phyloP scores from a whole-genome alignment of 768 basidiomycete species.

The Xanthoconium stramineum region DNA sequence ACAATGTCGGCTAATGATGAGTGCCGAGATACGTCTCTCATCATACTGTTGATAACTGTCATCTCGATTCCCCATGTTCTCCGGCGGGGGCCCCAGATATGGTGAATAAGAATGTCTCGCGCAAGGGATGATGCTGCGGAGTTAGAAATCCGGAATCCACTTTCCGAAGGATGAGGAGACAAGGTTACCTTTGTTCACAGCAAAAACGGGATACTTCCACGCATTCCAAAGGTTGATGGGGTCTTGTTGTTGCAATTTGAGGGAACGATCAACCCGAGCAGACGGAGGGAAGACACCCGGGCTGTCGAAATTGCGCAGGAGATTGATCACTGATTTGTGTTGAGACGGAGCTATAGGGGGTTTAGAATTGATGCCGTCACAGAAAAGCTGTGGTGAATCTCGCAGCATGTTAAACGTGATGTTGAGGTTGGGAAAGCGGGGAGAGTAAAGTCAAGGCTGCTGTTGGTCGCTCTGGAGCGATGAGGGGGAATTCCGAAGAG shows the following conservation, averaged over 20 bases:
- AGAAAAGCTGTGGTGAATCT: conserved; percentile 23
- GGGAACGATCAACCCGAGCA: conserved; percentile 63
- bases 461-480: not conserved
- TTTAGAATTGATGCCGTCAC: conserved; percentile 5
- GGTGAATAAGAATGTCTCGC: conserved; percentile 71
- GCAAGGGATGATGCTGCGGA: conserved; percentile 38
- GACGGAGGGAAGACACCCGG: conserved; percentile 73
- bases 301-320: conserved; percentile 54
- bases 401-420: conserved; percentile 19
- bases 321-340: conserved; percentile 17
- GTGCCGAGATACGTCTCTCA: conserved; percentile 80
- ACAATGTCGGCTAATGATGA: conserved; percentile 83
- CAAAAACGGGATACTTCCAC: conserved; percentile 68
- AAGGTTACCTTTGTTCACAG: conserved; percentile 67
- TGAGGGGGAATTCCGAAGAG: not conserved
- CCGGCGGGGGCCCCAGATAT: conserved; percentile 82
- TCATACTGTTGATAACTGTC: conserved; percentile 82
- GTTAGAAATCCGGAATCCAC: not conserved
- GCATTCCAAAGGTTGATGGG: conserved; percentile 65
- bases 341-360: conserved; percentile 17
- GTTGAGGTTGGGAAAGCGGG: not conserved
- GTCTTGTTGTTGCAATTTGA: conserved; percentile 54
- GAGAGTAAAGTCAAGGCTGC: not conserved
- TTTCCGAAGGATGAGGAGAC: not conserved
- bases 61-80: conserved; percentile 94